Evolutionary conservation across 148 eudicot species (phyloP).

Genomic region (Fagopyrum homotropicum): DNA sequence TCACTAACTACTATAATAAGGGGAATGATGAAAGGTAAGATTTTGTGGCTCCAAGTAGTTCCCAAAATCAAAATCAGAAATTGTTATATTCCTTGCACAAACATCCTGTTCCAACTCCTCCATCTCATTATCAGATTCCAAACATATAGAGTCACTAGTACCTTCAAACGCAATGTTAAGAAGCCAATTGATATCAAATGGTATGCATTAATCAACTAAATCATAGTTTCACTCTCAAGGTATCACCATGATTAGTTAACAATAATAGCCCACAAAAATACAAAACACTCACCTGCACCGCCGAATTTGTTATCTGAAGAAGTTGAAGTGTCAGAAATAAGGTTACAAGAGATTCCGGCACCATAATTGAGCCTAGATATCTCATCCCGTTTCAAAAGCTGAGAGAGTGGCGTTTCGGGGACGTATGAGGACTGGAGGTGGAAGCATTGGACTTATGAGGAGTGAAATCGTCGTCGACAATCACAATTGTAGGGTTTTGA

Average conservation of each 20-base stretch:
- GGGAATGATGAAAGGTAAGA: constrained; percentile 23
- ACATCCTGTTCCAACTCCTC: constrained; percentile 24
- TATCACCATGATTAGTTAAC: background rate
- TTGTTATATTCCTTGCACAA: constrained; percentile 15
- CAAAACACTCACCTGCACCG: background rate
- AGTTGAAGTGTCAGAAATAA: constrained; percentile 7
- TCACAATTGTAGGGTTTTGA: constrained; percentile 18
- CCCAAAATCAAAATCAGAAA: constrained; percentile 23
- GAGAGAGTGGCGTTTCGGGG: constrained; percentile 42
- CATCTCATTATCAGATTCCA: constrained; percentile 64
- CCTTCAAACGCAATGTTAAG: constrained; percentile 23
- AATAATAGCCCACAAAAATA: background rate
- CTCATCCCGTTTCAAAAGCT: constrained; percentile 20
- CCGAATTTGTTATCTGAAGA: background rate
- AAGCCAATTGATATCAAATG: background rate
- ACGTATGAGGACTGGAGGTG: constrained; percentile 25
- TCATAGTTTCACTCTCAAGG: background rate
- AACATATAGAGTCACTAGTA: constrained; percentile 37
- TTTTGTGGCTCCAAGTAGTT: constrained; percentile 24
- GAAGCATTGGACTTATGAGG: constrained; percentile 21
- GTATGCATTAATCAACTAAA: background rate
- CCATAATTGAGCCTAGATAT: constrained; percentile 6
- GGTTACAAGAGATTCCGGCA: constrained; percentile 11
- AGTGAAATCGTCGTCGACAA: constrained; percentile 40
- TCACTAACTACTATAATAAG: constrained; percentile 28